Evolutionary conservation across 352 stramenopile species (phyloP).

Genomic region (Thalassiosira pacifica): DNA sequence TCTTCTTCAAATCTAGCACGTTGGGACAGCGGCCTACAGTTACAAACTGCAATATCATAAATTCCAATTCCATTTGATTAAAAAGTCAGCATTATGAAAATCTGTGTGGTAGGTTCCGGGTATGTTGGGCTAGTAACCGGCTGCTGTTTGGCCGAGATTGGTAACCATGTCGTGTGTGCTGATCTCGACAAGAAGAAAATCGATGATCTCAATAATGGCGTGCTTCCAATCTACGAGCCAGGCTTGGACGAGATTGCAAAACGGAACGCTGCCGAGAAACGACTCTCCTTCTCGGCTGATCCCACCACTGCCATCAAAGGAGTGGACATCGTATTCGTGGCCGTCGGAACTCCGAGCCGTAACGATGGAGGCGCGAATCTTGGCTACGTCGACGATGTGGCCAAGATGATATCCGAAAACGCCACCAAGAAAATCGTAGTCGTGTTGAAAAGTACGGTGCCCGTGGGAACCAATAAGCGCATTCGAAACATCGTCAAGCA

Average conservation of each 20-base stretch:
- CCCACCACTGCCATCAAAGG: background rate
- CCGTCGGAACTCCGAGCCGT: constrained; percentile 43
- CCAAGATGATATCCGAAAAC: constrained; percentile 32
- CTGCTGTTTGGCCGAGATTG: constrained; percentile 41
- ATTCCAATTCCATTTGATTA: background rate
- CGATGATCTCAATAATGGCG: constrained; percentile 30
- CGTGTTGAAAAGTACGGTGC: constrained; percentile 47
- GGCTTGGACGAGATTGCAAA: constrained; percentile 42
- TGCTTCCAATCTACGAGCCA: constrained; percentile 55
- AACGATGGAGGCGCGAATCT: constrained; percentile 40
- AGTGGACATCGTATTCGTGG: constrained; percentile 42
- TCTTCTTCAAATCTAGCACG: too few species aligned
- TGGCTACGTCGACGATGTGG: constrained; percentile 44
- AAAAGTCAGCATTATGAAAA: background rate
- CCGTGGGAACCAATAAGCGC: constrained; percentile 43
- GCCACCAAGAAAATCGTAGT: constrained; percentile 24
- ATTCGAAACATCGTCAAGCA: constrained; percentile 50
- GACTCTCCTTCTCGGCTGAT: constrained; percentile 37
- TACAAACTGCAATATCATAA: too few species aligned
- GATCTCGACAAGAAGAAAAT: constrained; percentile 54
- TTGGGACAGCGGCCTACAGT: too few species aligned
- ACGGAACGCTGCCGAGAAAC: constrained; percentile 34
- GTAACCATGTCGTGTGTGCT: constrained; percentile 42
- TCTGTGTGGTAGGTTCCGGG: background rate
- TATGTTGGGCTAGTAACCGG: too few species aligned